Conservation (phyloP, 2,329 filamentous ascomycete species). For the Lecanicillium sp. region DNA sequence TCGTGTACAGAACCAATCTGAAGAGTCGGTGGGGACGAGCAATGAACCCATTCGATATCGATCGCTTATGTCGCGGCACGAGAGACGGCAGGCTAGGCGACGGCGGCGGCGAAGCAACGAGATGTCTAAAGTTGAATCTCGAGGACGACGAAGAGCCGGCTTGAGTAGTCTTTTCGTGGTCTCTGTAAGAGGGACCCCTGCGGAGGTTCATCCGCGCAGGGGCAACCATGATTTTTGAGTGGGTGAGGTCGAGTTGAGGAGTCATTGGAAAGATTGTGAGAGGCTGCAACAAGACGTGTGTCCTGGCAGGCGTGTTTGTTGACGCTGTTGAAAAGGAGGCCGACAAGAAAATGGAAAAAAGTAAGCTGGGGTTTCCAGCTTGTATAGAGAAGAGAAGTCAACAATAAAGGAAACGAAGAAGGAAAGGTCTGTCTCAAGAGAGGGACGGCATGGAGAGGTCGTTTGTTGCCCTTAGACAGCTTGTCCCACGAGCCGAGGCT, state of each 20-base stretch:
- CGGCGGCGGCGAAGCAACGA: conserved; percentile 58
- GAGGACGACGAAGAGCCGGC: conserved; percentile 53
- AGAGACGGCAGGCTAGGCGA: conserved; percentile 64
- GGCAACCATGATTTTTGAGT: conserved; percentile 41
- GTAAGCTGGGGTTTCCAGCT: background rate
- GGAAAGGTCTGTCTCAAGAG: background rate
- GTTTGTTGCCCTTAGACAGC: no score
- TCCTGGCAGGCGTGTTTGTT: no score
- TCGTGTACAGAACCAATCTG: conserved; percentile 45
- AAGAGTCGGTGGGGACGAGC: conserved; percentile 50
- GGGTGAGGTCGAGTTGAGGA: conserved; percentile 36
- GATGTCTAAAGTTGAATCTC: conserved; percentile 57
- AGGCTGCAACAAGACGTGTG: no score
- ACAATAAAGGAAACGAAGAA: conserved; percentile 1
- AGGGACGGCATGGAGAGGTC: background rate
- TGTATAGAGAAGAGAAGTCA: background rate
- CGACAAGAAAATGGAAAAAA: background rate
- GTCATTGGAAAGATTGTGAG: conserved; percentile 26
- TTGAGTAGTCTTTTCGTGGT: conserved; percentile 35
- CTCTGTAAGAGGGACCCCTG: conserved; percentile 47
- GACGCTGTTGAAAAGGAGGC: no score
- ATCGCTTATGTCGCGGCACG: conserved; percentile 56
- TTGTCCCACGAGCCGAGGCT: no score
- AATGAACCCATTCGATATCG: conserved; percentile 35
- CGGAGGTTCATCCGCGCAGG: conserved; percentile 52